Percentiles rank a stretch among this genome's conserved stretches.
These are phyloP conservation scores for Ogataea philodendri DNA, from an alignment of 805 yeast species.

Conservation along the genomic window DNA sequence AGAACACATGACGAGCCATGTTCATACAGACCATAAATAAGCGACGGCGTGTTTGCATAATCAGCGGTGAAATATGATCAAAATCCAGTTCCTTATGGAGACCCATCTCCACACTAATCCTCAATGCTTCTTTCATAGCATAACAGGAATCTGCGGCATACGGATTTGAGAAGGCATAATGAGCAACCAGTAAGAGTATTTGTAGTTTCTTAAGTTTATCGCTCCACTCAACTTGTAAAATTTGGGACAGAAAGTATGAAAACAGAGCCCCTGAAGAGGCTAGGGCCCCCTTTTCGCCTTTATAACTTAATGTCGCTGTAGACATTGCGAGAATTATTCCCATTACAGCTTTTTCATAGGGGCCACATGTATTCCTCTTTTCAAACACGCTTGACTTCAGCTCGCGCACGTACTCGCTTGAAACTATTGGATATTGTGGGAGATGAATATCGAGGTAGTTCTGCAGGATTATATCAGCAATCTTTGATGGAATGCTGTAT, in stretches of 20 bases:
- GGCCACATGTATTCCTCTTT: neutral
- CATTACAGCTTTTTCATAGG: neutral
- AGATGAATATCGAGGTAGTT: constrained; percentile 17
- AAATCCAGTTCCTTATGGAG: constrained; percentile 13
- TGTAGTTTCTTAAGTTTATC: constrained; percentile 15
- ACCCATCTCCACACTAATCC: constrained; percentile 18
- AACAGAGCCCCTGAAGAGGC: constrained; percentile 1
- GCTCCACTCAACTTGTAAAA: constrained; percentile 1
- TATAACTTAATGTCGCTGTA: constrained; percentile 1
- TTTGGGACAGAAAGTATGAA: constrained; percentile 1
- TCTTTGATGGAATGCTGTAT: constrained; percentile 15
- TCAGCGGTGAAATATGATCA: constrained; percentile 10
- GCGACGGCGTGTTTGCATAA: constrained; percentile 12
- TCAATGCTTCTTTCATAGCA: constrained; percentile 15
- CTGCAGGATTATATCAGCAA: constrained; percentile 12
- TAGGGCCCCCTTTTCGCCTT: constrained; percentile 1
- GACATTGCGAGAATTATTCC: constrained; percentile 2
- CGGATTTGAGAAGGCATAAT: constrained; percentile 20
- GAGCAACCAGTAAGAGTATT: constrained; percentile 14
- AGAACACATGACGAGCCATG: constrained; percentile 18
- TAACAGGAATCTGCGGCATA: constrained; percentile 19
- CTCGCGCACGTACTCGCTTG: constrained; percentile 13
- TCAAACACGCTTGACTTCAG: constrained; percentile 9
- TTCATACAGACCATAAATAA: constrained; percentile 13
- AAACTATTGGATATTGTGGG: constrained; percentile 20